Evolutionary conservation across 352 stramenopile species (phyloP).

Genomic region (Phytophthora aleatoria): DNA sequence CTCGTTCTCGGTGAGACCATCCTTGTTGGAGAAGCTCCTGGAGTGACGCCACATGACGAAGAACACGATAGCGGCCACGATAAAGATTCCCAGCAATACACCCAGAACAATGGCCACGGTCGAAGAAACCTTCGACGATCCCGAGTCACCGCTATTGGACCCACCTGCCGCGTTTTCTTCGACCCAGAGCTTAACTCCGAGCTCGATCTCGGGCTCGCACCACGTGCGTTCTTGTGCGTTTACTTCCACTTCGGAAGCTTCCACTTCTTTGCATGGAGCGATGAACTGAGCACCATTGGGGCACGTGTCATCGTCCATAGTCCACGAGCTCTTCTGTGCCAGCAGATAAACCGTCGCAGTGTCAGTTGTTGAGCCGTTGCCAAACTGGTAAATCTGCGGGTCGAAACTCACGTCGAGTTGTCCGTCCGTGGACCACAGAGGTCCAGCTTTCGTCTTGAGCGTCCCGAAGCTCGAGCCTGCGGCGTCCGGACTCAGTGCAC

Average conservation of each 20-base stretch:
- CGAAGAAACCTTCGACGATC: slow-evolving; percentile 23
- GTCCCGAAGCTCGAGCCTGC: background rate
- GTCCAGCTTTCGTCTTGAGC: slow-evolving; percentile 12
- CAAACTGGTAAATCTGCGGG: slow-evolving; percentile 34
- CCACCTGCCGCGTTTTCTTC: slow-evolving; percentile 2
- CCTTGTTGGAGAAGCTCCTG: slow-evolving; percentile 31
- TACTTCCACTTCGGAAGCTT: slow-evolving; percentile 5
- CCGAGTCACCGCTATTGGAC: background rate
- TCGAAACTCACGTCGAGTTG: slow-evolving; percentile 41
- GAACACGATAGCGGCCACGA: slow-evolving; percentile 26
- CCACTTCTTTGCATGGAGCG: slow-evolving; percentile 31
- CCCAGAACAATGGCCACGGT: slow-evolving; percentile 28
- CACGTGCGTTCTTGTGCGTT: slow-evolving; percentile 29
- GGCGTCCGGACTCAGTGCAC: slow-evolving; percentile 23
- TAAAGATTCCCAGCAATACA: slow-evolving; percentile 25
- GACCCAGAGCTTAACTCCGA: slow-evolving; percentile 37
- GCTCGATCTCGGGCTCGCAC: slow-evolving; percentile 39
- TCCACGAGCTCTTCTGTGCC: slow-evolving; percentile 32
- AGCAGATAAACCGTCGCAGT: slow-evolving; percentile 31
- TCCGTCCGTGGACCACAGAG: slow-evolving; percentile 40
- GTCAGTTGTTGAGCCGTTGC: background rate
- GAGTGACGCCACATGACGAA: slow-evolving; percentile 27
- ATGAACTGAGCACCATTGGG: slow-evolving; percentile 36
- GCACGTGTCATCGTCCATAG: slow-evolving; percentile 27
- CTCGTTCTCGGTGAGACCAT: slow-evolving; percentile 31